Percentiles rank a stretch among this genome's conserved stretches.
phyloP scores from a whole-genome alignment of 148 eudicot genomes.

The Chenopodium album region DNA sequence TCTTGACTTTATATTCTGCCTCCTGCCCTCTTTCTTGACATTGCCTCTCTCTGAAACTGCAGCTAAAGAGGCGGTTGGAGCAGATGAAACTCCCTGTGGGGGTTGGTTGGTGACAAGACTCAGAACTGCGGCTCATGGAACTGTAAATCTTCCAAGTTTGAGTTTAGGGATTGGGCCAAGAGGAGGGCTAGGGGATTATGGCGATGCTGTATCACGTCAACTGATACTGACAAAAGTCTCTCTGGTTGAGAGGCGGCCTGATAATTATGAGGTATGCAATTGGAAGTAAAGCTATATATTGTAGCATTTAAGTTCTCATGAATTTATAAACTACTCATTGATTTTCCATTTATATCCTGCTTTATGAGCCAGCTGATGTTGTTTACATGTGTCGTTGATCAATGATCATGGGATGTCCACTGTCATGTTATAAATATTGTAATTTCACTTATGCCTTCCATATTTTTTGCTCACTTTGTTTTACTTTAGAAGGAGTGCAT shows the following conservation, averaged over 20 bases:
- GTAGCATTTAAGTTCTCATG: background rate
- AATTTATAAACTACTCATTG: background rate
- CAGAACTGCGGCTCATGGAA: slow-evolving; percentile 93
- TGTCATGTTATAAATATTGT: background rate
- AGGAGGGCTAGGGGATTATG: slow-evolving; percentile 96
- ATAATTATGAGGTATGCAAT: slow-evolving; percentile 85
- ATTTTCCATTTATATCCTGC: background rate
- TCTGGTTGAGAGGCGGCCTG: slow-evolving; percentile 95
- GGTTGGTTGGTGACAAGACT: slow-evolving; percentile 95
- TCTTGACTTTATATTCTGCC: slow-evolving; percentile 2
- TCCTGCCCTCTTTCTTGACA: slow-evolving; percentile 11
- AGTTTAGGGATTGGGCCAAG: slow-evolving; percentile 83
- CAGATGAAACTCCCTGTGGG: slow-evolving; percentile 94
- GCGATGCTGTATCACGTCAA: slow-evolving; percentile 95
- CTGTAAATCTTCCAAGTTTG: slow-evolving; percentile 62
- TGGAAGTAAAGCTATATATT: background rate
- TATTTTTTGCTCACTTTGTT: background rate
- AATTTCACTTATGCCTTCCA: background rate
- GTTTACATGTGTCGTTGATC: background rate
- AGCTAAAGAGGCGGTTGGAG: slow-evolving; percentile 97
- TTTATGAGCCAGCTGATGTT: background rate
- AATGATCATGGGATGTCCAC: background rate
- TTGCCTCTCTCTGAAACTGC: slow-evolving; percentile 29
- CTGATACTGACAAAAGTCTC: slow-evolving; percentile 87
- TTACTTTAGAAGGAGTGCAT: background rate